Conservation (phyloP, 345 rosid genomes). For the Microcos paniculata region DNA sequence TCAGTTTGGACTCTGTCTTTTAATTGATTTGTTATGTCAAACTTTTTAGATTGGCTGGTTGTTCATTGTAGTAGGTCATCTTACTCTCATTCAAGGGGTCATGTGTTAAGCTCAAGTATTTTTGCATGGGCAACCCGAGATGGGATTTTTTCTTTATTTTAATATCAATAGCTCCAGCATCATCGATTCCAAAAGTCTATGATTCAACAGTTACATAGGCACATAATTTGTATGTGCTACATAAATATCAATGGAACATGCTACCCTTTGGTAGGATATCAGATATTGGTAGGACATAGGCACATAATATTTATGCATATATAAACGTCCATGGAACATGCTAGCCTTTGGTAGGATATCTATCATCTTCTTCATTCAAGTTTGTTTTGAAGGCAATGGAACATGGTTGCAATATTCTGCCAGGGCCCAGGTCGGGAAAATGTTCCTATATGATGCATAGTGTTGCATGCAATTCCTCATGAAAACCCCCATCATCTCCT, state of each 20-base stretch:
- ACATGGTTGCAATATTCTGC: slow-evolving; percentile 55
- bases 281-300: too few species aligned
- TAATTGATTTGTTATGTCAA: not conserved
- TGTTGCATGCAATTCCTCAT: slow-evolving; percentile 71
- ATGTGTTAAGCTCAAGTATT: too few species aligned
- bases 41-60: too few species aligned
- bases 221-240: not conserved
- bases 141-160: too few species aligned
- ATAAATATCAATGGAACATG: too few species aligned
- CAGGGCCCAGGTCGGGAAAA: slow-evolving; percentile 63
- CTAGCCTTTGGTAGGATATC: not conserved
- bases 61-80: too few species aligned
- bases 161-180: too few species aligned
- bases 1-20: not conserved
- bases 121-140: too few species aligned
- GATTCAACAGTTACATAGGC: not conserved
- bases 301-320: not conserved
- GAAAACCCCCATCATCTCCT: slow-evolving; percentile 71
- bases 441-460: slow-evolving; percentile 62
- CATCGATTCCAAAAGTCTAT: too few species aligned
- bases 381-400: not conserved
- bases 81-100: too few species aligned
- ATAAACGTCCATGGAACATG: not conserved
- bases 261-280: too few species aligned
- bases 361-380: not conserved